Evolutionary conservation across 805 yeast genomes (phyloP), one percentile per base, ranked within the genome.

Genomic region (Candida tibetensis): DNA sequence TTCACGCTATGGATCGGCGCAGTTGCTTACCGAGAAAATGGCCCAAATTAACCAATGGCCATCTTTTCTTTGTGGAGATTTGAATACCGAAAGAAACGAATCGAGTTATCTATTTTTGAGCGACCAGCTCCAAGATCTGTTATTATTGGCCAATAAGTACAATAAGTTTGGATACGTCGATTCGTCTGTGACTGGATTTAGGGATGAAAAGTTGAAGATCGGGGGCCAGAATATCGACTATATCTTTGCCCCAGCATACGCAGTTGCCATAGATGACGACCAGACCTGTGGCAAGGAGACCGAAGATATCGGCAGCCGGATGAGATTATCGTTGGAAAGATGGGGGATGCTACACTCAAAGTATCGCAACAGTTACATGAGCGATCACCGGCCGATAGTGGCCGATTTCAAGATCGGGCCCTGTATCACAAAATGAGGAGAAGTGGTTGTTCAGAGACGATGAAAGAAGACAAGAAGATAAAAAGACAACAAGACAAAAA

Each of bases 321-420:
- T 36, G 10, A 26, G 45, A 5, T 29, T 62, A 13, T 44, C 41
- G 30, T 42, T 60, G 12, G 39, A 39, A n/a, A 52, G 53, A 21
- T 62, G 48, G 44, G 67, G 60, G 15, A 35, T 62, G 41, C 44
- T 62, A 18, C 67, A 62, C 38, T 60, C 67, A 12, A 61, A 61
- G 44, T 63, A 45, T 37, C 51, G 56, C 27, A 64, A 64, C 4
- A 39, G 39, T 0, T 62, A 62, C 42, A 55, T 62, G 56, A 62
- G 67, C 41, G 66, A 62, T 42, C 69, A 62, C 44, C 49, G 69
- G 19, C 69, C 69, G 3, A 35, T 62, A 31, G 59, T 62, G 28
- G 66, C 57, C 2, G 66, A 62, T 33, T 60, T 47, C 26, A 10
- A 18, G 17, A 9, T 50, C 5, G 32, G n/a, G n/a, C n/a, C n/a